phyloP scores from a whole-genome alignment of 192 early-diverging fungal species.

The Coemansia sp. region DNA sequence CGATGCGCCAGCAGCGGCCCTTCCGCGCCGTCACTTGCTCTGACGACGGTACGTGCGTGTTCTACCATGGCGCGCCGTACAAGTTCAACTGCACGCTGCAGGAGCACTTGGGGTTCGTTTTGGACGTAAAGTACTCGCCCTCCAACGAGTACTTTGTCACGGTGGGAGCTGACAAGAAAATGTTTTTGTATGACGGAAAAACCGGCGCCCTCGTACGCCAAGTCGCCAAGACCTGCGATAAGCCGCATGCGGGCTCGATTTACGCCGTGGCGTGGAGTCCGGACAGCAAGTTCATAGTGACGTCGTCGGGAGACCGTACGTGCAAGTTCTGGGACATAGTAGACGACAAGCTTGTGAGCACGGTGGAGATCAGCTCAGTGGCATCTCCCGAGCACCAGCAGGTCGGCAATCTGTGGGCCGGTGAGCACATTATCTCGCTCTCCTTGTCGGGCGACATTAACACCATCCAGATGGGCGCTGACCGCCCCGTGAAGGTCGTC shows the following conservation, averaged over 20 bases:
- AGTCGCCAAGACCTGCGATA: conserved; percentile 42
- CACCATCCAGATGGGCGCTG: conserved; percentile 61
- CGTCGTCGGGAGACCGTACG: conserved; percentile 83
- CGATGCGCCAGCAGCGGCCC: conserved; percentile 86
- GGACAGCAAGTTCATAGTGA: conserved; percentile 70
- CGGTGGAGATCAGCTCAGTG: conserved; percentile 48
- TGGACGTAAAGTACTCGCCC: conserved; percentile 82
- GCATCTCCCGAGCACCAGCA: conserved; percentile 73
- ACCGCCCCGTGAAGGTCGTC: conserved; percentile 16
- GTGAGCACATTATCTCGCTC: conserved; percentile 66
- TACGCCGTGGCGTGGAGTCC: conserved; percentile 86
- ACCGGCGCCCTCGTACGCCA: conserved; percentile 74
- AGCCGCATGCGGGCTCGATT: conserved; percentile 75
- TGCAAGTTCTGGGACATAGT: conserved; percentile 90
- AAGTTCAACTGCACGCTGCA: conserved; percentile 68
- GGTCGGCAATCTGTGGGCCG: conserved; percentile 90
- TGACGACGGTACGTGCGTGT: conserved; percentile 86
- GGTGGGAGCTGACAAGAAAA: conserved; percentile 81
- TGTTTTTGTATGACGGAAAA: conserved; percentile 92
- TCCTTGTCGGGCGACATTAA: conserved; percentile 87
- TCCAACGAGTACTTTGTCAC: conserved; percentile 78
- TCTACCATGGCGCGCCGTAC: conserved; percentile 91
- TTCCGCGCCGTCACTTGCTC: conserved; percentile 88
- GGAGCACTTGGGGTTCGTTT: conserved; percentile 89
- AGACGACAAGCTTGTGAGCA: conserved; percentile 62